A percentile compares a stretch with the other conserved stretches of the same genome.
phyloP scores from a whole-genome alignment of 441 rosid species.

The Flueggea neowawraea region DNA sequence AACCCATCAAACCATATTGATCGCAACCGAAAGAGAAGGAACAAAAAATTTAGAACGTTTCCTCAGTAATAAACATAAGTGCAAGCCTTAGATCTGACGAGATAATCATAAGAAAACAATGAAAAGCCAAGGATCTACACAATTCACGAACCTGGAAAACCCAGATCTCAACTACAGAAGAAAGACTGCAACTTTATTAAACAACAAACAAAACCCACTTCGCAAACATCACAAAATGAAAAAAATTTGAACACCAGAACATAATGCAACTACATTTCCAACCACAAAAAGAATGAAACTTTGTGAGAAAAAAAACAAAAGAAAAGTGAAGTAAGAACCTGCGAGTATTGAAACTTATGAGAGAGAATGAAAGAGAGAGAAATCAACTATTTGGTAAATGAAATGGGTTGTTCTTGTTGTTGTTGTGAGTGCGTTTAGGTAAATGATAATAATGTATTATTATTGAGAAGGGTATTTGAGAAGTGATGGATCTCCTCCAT shows the following conservation, averaged over 20 bases:
- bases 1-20: constrained; percentile 8
- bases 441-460: constrained; percentile 15
- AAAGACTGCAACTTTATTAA: constrained; percentile 4
- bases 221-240: background rate
- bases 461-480: constrained; percentile 3
- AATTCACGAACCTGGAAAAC: constrained; percentile 17
- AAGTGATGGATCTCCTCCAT: constrained; percentile 34
- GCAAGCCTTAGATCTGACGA: constrained; percentile 29
- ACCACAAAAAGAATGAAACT: constrained; percentile 15
- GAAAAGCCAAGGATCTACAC: constrained; percentile 30
- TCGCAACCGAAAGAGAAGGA: background rate
- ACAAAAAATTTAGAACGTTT: no score
- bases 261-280: constrained; percentile 8
- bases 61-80: background rate
- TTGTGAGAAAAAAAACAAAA: constrained; percentile 10
- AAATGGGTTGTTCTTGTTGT: no score
- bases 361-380: background rate
- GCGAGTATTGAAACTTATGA: background rate
- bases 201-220: constrained; percentile 9
- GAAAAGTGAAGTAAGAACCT: background rate
- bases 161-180: constrained; percentile 25
- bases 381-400: background rate
- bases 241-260: background rate
- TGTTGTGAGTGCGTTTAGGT: background rate
- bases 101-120: constrained; percentile 11